These are phyloP conservation scores for Fusarium oligoseptatum DNA, from an alignment of 2,329 filamentous ascomycete genomes.

Conservation along the genomic window DNA sequence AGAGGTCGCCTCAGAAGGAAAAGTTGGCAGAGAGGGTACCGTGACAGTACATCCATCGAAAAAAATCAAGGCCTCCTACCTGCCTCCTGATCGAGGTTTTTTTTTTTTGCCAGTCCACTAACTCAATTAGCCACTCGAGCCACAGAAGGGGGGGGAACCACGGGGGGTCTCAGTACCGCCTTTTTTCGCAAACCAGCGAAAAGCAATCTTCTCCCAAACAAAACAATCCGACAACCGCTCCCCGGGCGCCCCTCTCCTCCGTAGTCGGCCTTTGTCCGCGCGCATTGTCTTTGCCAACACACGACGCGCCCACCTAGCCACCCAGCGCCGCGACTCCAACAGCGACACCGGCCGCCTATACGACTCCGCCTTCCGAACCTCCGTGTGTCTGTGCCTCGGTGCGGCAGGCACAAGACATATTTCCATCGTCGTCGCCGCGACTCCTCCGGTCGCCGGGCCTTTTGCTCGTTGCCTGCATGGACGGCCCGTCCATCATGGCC, in stretches of 20 bases:
- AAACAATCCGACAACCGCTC: conserved; percentile 35
- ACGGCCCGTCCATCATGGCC: conserved; percentile 61
- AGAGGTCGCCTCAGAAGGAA: conserved; percentile 21
- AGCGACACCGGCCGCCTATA: conserved; percentile 45
- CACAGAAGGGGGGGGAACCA: conserved; percentile 4
- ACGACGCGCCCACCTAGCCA: conserved; percentile 44
- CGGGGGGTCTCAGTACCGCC: conserved; percentile 21
- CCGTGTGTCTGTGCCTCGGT: conserved; percentile 28
- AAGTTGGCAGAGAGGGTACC: conserved; percentile 28
- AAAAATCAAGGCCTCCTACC: not conserved
- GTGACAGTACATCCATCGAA: conserved; percentile 16
- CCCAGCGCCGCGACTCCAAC: conserved; percentile 41
- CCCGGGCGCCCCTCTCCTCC: conserved; percentile 45
- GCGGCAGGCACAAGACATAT: conserved; percentile 24
- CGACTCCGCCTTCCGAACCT: conserved; percentile 20
- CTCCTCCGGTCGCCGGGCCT: conserved; percentile 34
- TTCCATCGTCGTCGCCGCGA: conserved; percentile 11
- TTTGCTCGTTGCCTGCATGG: conserved; percentile 56
- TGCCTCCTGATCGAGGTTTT: not conserved
- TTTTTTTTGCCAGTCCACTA: conserved; percentile 14
- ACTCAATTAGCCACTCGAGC: conserved; percentile 32
- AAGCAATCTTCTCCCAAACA: conserved; percentile 42
- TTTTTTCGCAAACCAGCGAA: conserved; percentile 40
- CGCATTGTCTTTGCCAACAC: conserved; percentile 40
- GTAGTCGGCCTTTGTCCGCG: conserved; percentile 50